Evolutionary conservation across 345 rosid species (phyloP), one percentile per base, ranked within the genome.

Genomic region (Sonneratia caseolaris): DNA sequence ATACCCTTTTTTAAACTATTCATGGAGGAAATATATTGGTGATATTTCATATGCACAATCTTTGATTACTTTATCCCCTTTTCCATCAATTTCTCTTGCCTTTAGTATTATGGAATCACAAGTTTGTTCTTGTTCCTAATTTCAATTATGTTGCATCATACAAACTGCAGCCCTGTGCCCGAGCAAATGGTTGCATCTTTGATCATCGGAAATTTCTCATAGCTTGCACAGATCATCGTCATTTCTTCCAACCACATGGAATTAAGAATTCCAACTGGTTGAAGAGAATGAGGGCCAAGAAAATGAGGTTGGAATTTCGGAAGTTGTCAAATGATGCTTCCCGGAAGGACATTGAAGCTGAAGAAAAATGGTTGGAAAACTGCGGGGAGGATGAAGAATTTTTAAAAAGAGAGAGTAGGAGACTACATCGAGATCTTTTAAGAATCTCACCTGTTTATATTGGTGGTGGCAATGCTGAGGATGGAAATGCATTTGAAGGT

Each of bases 341-440:
- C 84, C 82, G 96, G 59, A 95, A 86, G 84, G 99, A 95, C 85
- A 79, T 89, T 79, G 99, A 95, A 79, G 91, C 93, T 7, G 99
- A 95, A 84, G 99, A 95, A 82, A 95, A 86, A 76, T 95, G 99
- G 99, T 81, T 95, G 82, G 99, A 92, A 77, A 89, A 92, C 81
- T 95, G 97, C 75, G 99, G 99, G 70, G 97, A 92, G 82, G 99
- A 95, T 90, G 99, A 95, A 79, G 99, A 95, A 78, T 95, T 95
- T 79, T 71, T 95, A 81, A 95, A 92, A 86, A 92, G 97, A 77
- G 99, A 95, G 78, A 88, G 93, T 84, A 95, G 87, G 85, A 92
- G 97, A 76, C 92, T 92, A 53, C 89, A 95, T 59, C 84, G 99
- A 71, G 97, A 95, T 87, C 79, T 95, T 68, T 81, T 86, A 81